phyloP scores from a whole-genome alignment of 208 protist species.

The Lotmaria passim region DNA sequence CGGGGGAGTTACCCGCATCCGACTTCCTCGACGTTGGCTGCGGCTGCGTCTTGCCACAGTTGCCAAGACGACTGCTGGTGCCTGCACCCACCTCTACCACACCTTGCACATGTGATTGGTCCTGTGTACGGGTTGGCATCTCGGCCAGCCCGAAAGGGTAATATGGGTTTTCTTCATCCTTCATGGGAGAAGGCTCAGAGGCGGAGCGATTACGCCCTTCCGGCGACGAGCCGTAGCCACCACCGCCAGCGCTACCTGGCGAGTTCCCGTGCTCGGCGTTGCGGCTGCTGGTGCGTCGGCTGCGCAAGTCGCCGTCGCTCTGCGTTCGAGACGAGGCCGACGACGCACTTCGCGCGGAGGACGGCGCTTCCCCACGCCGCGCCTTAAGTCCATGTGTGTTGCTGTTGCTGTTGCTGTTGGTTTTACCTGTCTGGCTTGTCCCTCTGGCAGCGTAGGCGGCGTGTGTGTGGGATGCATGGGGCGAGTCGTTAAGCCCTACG shows the following conservation, averaged over 20 bases:
- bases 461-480: not conserved
- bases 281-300: not conserved
- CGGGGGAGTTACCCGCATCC: no score
- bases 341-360: not conserved
- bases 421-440: not conserved
- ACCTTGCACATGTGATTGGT: no score
- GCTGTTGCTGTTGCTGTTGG: not conserved
- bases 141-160: not conserved
- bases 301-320: slow-evolving; percentile 17
- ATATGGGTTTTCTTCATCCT: not conserved
- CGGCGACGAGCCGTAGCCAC: not conserved
- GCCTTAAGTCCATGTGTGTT: not conserved
- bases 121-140: no score
- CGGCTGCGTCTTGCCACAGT: not conserved
- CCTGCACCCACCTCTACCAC: not conserved
- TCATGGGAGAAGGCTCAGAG: slow-evolving; percentile 5
- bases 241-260: not conserved
- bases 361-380: no score
- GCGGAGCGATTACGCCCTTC: not conserved
- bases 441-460: no score
- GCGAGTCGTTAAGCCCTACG: not conserved
- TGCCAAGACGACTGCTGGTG: not conserved
- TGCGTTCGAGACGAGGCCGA: not conserved
- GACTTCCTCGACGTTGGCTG: not conserved
- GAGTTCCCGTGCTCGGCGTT: not conserved